phyloP scores from a whole-genome alignment of 768 basidiomycete species.

The Hericium alpestre region DNA sequence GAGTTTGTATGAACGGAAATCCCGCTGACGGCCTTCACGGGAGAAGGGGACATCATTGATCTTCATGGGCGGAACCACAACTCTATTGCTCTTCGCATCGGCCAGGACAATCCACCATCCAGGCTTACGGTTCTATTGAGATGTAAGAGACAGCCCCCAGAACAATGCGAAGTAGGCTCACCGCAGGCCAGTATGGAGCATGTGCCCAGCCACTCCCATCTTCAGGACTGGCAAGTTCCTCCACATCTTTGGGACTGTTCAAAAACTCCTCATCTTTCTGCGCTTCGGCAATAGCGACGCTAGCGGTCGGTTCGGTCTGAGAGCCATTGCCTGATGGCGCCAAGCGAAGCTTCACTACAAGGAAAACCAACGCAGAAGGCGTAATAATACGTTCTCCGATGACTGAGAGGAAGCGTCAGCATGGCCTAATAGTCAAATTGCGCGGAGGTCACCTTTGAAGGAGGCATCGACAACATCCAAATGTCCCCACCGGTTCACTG shows the following conservation, averaged over 20 bases:
- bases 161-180: constrained; percentile 26
- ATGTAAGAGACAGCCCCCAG: no score
- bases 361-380: constrained; percentile 79
- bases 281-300: constrained; percentile 28
- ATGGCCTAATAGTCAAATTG: not conserved
- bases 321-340: constrained; percentile 33
- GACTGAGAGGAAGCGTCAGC: constrained; percentile 33
- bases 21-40: constrained; percentile 34
- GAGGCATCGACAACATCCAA: constrained; percentile 71
- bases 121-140: constrained; percentile 68
- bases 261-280: constrained; percentile 62
- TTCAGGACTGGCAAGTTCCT: constrained; percentile 39
- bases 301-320: constrained; percentile 19
- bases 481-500: constrained; percentile 58
- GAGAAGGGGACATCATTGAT: constrained; percentile 69
- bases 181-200: constrained; percentile 86
- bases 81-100: constrained; percentile 73
- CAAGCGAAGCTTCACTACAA: constrained; percentile 76
- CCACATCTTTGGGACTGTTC: constrained; percentile 46
- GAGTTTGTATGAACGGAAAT: constrained; percentile 78
- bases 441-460: constrained; percentile 62
- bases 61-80: constrained; percentile 80
- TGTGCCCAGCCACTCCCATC: constrained; percentile 59
- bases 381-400: constrained; percentile 84
- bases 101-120: constrained; percentile 88